Base-by-base conservation (phyloP, 164 flowering plant genomes). In the Warburgia ugandensis region DNA sequence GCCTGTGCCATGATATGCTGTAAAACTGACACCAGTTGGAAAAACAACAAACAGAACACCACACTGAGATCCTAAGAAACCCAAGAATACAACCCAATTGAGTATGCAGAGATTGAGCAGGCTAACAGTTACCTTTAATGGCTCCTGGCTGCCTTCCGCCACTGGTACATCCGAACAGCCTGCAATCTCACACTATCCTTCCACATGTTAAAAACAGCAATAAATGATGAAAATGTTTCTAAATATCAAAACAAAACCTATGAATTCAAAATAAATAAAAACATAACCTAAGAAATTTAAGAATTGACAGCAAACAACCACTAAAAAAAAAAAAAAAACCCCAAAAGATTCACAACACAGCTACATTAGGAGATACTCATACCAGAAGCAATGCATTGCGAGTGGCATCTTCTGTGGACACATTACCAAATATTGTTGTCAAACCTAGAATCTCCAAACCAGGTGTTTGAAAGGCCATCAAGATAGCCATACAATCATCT, bases 141-240 rank as follows among this genome's bases (percentile, higher is more conserved):
- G 94, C 55, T 73, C 92, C 26, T 58, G 52, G 55, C 92, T 84
- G 29, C 99, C 99, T 60, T 86, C 90, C 25, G 96, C 95, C 11
- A 94, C 99, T 22, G 95, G 90, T 62, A 86, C 60, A 66, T 43
- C 73, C 52, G 80, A 70, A 70, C 67, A 43, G 58, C 88, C 97
- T 55, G 99, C 97, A 17, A 83, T 84, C 83, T 94, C 99, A 86
- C 99, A 94, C 99, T 94, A 78, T 86, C 81, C 83, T 88, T 86
- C 84, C 72, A 63, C 70, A 83, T 49, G 68, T 71, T 48, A 55
- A 67, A 51, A 68, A 54, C 9, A 38, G 45, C 52, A 64, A 67
- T 47, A 36, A 79, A 76, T 79, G 74, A 70, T 47, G 65, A 56
- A 76, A 28, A 61, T 56, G 50, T 48, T 48, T 56, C 22, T n/a